These are phyloP conservation scores for Mycosphaerella sp. DNA, from an alignment of 2,329 filamentous ascomycete genomes.

Conservation along the genomic window DNA sequence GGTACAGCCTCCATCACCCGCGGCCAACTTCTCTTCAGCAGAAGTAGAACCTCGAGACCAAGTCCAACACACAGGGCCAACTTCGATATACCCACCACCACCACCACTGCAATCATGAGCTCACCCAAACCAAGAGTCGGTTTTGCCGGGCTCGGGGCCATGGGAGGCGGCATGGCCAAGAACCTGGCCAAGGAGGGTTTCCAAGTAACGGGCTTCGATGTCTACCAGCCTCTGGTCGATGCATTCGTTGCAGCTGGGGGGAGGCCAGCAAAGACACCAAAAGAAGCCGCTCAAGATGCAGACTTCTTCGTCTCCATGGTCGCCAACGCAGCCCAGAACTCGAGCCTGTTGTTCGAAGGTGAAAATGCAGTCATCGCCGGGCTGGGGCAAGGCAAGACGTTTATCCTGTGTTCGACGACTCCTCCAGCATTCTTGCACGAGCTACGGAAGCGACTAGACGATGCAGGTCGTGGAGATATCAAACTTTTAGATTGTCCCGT, in stretches of 20 bases:
- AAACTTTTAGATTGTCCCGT: constrained; percentile 66
- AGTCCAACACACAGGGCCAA: not conserved
- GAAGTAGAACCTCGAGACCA: not conserved
- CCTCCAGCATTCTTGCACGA: constrained; percentile 59
- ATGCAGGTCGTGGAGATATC: constrained; percentile 55
- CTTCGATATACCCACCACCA: not conserved
- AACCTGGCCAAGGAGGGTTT: constrained; percentile 64
- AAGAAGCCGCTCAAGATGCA: constrained; percentile 55
- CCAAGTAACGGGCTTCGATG: constrained; percentile 63
- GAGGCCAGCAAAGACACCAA: constrained; percentile 52
- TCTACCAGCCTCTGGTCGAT: constrained; percentile 61
- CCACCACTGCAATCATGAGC: constrained; percentile 13
- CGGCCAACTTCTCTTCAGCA: too few species aligned
- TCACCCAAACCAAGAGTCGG: constrained; percentile 27
- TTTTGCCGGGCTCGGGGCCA: constrained; percentile 72
- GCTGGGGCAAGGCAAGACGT: constrained; percentile 53
- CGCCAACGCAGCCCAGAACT: constrained; percentile 63
- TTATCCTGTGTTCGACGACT: constrained; percentile 66
- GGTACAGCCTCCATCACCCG: too few species aligned
- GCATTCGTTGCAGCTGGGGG: constrained; percentile 60
- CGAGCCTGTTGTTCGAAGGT: constrained; percentile 58
- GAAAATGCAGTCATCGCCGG: constrained; percentile 48
- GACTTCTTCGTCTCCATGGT: constrained; percentile 68
- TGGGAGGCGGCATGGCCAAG: constrained; percentile 77
- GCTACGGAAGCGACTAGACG: constrained; percentile 52